phyloP scores from a whole-genome alignment of 164 flowering plant species.

The Platanus orientalis region DNA sequence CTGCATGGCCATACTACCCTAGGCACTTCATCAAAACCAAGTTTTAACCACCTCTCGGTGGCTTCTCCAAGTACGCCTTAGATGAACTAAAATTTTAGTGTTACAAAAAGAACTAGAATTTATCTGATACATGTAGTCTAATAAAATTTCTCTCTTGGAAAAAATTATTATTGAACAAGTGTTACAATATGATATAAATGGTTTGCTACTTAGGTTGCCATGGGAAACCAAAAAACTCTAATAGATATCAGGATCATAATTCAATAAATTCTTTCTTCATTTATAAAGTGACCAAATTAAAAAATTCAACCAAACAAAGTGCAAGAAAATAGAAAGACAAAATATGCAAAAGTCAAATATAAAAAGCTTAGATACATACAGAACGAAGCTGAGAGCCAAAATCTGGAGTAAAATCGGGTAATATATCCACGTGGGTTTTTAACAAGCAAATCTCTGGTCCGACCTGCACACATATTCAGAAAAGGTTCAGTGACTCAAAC shows the following conservation, averaged over 20 bases:
- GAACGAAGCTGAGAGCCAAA: constrained; percentile 85
- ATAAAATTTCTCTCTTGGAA: too few relatives aligned
- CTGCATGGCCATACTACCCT: neutral
- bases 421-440: constrained; percentile 95
- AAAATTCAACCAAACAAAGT: neutral
- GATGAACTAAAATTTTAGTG: too few relatives aligned
- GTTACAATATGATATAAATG: too few relatives aligned
- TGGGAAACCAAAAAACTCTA: too few relatives aligned
- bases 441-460: constrained; percentile 92
- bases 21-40: neutral
- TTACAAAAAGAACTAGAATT: too few relatives aligned
- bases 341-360: neutral
- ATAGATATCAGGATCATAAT: neutral
- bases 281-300: neutral
- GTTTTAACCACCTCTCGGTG: neutral
- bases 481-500: neutral
- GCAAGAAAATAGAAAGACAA: neutral
- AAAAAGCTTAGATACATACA: constrained; percentile 36
- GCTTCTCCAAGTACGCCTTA: too few relatives aligned
- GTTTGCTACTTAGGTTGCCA: too few relatives aligned
- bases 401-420: constrained; percentile 91
- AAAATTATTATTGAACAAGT: too few relatives aligned
- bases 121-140: too few relatives aligned
- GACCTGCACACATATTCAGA: constrained; percentile 49
- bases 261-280: neutral